Conservation (phyloP, 140 eudicot species). For the Stevia rebaudiana region DNA sequence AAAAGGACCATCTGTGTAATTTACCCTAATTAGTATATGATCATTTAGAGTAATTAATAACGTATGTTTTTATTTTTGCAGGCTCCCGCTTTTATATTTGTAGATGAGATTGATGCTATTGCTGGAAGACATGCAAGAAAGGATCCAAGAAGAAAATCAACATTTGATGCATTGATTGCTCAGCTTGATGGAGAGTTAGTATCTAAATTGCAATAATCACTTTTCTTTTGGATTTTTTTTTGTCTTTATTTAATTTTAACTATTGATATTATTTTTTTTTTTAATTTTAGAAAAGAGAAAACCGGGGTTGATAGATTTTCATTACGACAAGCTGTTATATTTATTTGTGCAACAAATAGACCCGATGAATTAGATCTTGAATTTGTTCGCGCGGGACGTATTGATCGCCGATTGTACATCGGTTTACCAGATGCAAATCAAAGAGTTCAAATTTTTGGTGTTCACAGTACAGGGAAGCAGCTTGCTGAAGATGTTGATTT, state of each 20-base stretch:
- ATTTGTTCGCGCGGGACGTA: slow-evolving; percentile 79
- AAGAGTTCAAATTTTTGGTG: slow-evolving; percentile 86
- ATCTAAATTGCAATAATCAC: background rate
- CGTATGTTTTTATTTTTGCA: slow-evolving; percentile 24
- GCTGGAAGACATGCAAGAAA: slow-evolving; percentile 87
- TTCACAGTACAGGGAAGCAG: slow-evolving; percentile 80
- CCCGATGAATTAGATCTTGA: slow-evolving; percentile 87
- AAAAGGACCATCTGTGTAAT: too few relatives aligned
- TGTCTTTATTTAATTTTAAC: background rate
- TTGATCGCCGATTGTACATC: slow-evolving; percentile 81
- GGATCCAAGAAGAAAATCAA: slow-evolving; percentile 78
- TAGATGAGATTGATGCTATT: slow-evolving; percentile 93
- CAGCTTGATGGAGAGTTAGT: slow-evolving; percentile 98
- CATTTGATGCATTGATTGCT: slow-evolving; percentile 77
- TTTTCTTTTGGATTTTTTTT: background rate
- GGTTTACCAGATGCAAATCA: slow-evolving; percentile 94
- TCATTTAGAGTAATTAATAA: background rate
- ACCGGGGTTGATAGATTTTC: slow-evolving; percentile 91
- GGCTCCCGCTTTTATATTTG: slow-evolving; percentile 95
- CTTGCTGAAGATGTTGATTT: slow-evolving; percentile 88
- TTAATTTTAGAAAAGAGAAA: slow-evolving; percentile 53
- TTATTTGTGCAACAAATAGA: slow-evolving; percentile 96
- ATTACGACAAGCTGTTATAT: slow-evolving; percentile 74
- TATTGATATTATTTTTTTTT: background rate
- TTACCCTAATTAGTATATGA: background rate